Percentiles rank a stretch among this genome's conserved stretches.
Conservation (phyloP, 441 rosid species). For the Corymbia citriodora region DNA sequence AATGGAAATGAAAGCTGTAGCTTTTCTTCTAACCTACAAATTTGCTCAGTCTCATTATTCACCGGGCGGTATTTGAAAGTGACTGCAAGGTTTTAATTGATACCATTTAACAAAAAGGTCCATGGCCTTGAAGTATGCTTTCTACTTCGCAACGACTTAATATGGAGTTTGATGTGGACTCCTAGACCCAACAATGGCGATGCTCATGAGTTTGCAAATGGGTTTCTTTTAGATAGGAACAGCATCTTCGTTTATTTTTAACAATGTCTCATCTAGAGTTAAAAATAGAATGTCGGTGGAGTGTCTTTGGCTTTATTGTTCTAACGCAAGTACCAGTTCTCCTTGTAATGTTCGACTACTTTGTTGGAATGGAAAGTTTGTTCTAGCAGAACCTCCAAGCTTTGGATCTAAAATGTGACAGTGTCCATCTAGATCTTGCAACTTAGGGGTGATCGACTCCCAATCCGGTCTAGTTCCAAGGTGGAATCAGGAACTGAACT, state of each 20-base stretch:
- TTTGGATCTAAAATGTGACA: neutral
- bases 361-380: neutral
- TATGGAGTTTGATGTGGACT: neutral
- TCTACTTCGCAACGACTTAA: neutral
- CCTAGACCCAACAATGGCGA: accelerated
- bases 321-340: accelerated
- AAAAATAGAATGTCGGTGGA: neutral
- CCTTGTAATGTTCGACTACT: neutral
- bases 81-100: neutral
- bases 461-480: too few species aligned
- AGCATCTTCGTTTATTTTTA: neutral
- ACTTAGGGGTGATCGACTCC: too few species aligned
- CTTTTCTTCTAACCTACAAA: neutral
- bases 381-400: neutral
- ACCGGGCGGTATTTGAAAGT: neutral
- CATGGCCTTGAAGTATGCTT: neutral
- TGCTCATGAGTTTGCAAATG: neutral
- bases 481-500: too few species aligned
- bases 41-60: neutral
- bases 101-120: neutral
- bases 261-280: neutral
- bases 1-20: neutral
- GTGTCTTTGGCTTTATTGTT: neutral
- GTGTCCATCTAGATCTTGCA: neutral
- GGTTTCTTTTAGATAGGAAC: neutral